phyloP scores from a whole-genome alignment of 1,284 basidiomycete genomes.

The Vanrija pseudolonga region DNA sequence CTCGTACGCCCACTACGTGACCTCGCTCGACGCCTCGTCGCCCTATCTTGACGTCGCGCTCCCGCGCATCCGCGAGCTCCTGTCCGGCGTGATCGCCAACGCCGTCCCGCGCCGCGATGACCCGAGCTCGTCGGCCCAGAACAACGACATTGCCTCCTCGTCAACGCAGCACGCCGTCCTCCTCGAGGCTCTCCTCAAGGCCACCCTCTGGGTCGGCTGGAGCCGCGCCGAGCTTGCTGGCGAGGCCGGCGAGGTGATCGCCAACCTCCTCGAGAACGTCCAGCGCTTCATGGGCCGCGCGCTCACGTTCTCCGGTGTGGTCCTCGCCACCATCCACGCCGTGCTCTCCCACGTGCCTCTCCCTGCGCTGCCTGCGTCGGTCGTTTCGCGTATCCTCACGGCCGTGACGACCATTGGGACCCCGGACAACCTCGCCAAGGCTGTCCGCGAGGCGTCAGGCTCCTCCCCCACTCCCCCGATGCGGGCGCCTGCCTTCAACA shows the following conservation, averaged over 20 bases:
- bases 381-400: slow-evolving; percentile 17
- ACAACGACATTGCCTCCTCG: not conserved
- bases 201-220: slow-evolving; percentile 40
- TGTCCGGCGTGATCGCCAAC: slow-evolving; percentile 21
- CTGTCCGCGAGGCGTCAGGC: slow-evolving; percentile 19
- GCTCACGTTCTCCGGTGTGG: slow-evolving; percentile 29
- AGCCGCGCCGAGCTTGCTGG: slow-evolving; percentile 8
- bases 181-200: slow-evolving; percentile 32
- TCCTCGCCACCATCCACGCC: slow-evolving; percentile 28
- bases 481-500: slow-evolving; percentile 16
- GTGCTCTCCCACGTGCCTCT: slow-evolving; percentile 29
- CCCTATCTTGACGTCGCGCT: slow-evolving; percentile 5
- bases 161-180: slow-evolving; percentile 26
- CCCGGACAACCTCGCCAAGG: slow-evolving; percentile 32
- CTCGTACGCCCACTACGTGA: slow-evolving; percentile 45
- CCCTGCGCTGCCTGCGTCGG: slow-evolving; percentile 17
- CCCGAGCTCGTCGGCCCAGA: slow-evolving; percentile 5
- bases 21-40: slow-evolving; percentile 29
- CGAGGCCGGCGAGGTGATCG: slow-evolving; percentile 22
- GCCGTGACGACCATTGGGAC: slow-evolving; percentile 22
- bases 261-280: slow-evolving; percentile 23
- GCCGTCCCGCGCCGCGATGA: not conserved
- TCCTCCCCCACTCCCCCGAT: slow-evolving; percentile 10
- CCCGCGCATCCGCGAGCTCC: slow-evolving; percentile 25
- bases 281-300: slow-evolving; percentile 14